Base-by-base conservation (phyloP, 2,329 filamentous ascomycete genomes). In the Dothideomycetidae sp. region DNA sequence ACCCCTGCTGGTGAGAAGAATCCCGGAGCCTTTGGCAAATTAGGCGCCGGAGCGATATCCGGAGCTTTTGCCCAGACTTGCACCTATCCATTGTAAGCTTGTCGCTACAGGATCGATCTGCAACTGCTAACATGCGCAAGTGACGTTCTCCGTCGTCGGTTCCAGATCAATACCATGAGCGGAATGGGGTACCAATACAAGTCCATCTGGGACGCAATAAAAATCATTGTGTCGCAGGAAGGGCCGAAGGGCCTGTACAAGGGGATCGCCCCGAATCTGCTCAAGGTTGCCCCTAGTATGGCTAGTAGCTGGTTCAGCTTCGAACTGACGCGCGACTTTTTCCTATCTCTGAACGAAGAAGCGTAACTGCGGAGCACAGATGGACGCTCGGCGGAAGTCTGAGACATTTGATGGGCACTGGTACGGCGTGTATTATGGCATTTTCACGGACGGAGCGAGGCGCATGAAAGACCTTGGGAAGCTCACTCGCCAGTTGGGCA, bases 121-220 rank as follows among this genome's bases (percentile, higher is more conserved):
- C 7, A 26, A 10, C 10, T 15, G 11, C 32, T 34, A 29, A 36
- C 15, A 34, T 7, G 10, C 5, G 7, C n/a, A 38, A 90, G 83
- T 55, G 86, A 93, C 55, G 88, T 98, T 2, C 68, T 98, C 38
- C 81, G 90, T 19, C 77, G 90, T 42, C 75, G 90, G 35, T 98
- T 98, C 58, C 90, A 98, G 56, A 90, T 98, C 63, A 98, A 98
- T 61, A 94, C 90, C 37, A 98, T 98, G 90, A 84, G 81, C 33
- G 90, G 90, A 36, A 88, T 98, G 77, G 90, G 90, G 35, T 96
- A 94, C 61, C 75, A 88, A 56, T 98, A 98, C 64, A 85, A 81
- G 52, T 80, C 78, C 5, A 78, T 98, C 30, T 68, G 74, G 44
- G 84, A 93, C 54, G 90, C 90, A 3, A 65, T 98, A 45, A 72